Evolutionary conservation across 345 rosid genomes (phyloP), one percentile per base, ranked within the genome.

Genomic region (Clarkia xantiana): DNA sequence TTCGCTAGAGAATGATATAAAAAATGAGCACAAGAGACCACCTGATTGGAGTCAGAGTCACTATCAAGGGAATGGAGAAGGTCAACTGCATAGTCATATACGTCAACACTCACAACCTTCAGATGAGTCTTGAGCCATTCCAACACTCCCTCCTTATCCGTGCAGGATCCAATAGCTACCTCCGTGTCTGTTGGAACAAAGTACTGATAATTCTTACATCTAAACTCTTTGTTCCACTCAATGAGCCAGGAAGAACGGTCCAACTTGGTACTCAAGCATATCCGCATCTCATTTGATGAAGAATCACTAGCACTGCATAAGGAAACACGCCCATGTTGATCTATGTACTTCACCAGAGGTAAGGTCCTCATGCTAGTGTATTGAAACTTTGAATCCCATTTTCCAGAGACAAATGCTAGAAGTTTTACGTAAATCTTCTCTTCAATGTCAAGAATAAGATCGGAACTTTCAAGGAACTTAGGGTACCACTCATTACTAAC

Each of bases 401-500:
- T 71, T 46, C 58, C 67, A 18, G 81, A 76, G 3, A 85, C 15
- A 58, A 79, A 77, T 1, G 55, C 16, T 9, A 81, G 78, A 40
- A 85, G 61, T 25, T 77, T 72, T 39, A 62, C 47, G 57, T 85
- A 85, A 15, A 69, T 55, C 10, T 40, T 54, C 49, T 85, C 85
- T 0, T 78, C 56, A 11, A 79, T 76, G 56, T 73, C 68, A 42
- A 40, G 44, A 14, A 67, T 64, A 14, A 85, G 71, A 70, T 68
- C 62, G 34, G 84, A 75, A 40, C 90, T 61, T 43, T 51, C 70
- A 6, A 85, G 75, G 60, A 78, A 81, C 59, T 67, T 75, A 13
- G 72, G 70, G 49, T 79, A 85, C 95, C 90, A 81, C 10, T 64
- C 72, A 10, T 47, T 14, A 56, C 50, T 45, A 19, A 85, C 85